Percentiles rank a stretch among this genome's conserved stretches.
These are phyloP conservation scores for Phytopythium delawarense DNA, from an alignment of 352 stramenopile species.

Conservation along the genomic window DNA sequence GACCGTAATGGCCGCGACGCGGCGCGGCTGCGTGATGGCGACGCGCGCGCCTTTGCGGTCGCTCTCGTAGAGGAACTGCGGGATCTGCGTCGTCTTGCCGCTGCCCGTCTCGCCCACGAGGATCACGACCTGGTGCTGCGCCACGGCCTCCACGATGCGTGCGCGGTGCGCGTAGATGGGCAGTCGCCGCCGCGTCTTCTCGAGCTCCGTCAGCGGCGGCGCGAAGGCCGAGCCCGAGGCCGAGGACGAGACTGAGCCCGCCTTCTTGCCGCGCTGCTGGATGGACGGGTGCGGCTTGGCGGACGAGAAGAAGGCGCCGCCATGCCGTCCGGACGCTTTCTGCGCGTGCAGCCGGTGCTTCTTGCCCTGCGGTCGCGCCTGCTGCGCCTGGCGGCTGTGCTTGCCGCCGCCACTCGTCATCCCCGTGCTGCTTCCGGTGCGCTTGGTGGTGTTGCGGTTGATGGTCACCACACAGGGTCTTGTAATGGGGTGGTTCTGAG, in stretches of 20 bases:
- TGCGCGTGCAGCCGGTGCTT: conserved; percentile 10
- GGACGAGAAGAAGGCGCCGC: conserved; percentile 3
- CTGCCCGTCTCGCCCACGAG: conserved; percentile 88
- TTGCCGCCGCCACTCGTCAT: conserved; percentile 22
- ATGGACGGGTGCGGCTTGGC: conserved; percentile 2
- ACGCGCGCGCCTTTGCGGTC: conserved; percentile 40
- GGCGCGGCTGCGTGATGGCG: conserved; percentile 79
- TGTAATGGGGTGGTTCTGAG: no score
- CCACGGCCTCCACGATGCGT: conserved; percentile 60
- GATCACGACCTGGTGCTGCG: conserved; percentile 75
- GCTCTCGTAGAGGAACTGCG: conserved; percentile 82
- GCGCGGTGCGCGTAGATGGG: conserved; percentile 73
- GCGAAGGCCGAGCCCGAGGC: neutral
- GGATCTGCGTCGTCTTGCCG: conserved; percentile 90
- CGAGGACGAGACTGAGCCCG: neutral
- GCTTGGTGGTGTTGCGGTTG: no score
- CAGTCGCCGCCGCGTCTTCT: conserved; percentile 56
- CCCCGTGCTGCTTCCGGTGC: neutral
- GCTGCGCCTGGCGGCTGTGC: neutral
- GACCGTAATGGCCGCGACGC: conserved; percentile 80
- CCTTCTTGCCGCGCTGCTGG: conserved; percentile 13
- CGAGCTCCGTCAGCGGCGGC: conserved; percentile 31
- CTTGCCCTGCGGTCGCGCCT: conserved; percentile 19
- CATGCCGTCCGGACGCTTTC: neutral
- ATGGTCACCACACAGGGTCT: no score